Base-by-base conservation (phyloP, 2,329 filamentous ascomycete genomes). In the Exophiala sp. region DNA sequence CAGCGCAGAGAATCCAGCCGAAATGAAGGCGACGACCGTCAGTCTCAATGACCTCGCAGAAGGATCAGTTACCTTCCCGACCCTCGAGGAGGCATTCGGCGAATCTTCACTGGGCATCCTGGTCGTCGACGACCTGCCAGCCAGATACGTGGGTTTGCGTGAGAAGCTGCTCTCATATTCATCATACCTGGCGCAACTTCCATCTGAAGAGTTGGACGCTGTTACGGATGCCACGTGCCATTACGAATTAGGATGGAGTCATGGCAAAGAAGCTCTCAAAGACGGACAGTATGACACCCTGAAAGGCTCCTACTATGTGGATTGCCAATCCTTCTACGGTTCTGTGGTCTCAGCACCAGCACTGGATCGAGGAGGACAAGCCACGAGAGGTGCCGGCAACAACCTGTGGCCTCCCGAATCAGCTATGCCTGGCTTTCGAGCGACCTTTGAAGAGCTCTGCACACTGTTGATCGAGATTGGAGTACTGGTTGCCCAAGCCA, bases 41-140 rank as follows among this genome's bases (percentile, higher is more conserved):
- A 51, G 52, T 24, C 52, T 61, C n/a, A 7, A 52, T 3, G 56
- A 51, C 16, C 58, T 61, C 38, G 32, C 44, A 41, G 12, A 52
- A 18, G 47, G 40, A 33, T 62, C 68, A 3, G 67, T 78, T 29
- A 67, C 73, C 7, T 75, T 74, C 54, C 65, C 70, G 12, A 71
- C 69, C 9, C 66, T 78, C 10, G 72, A 73, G 29, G 69, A 87
- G 63, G 92, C 92, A 0, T 97, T 97, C 68, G 92, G 92, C 0
- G 89, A 91, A 1, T 84, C 88, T 18, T 96, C 91, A 1, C 77
- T 97, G 11, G 92, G 94, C 0, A 96, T 97, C 46, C 85, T 97
- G 50, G 76, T 97, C n/a, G 91, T 97, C 46, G 89, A 88, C 68
- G 88, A 91, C 66, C 81, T 97, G 0, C 89, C 90, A 0, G 59